These are phyloP conservation scores for Cercospora sp. DNA, from an alignment of 2,329 filamentous ascomycete genomes.

Conservation along the genomic window DNA sequence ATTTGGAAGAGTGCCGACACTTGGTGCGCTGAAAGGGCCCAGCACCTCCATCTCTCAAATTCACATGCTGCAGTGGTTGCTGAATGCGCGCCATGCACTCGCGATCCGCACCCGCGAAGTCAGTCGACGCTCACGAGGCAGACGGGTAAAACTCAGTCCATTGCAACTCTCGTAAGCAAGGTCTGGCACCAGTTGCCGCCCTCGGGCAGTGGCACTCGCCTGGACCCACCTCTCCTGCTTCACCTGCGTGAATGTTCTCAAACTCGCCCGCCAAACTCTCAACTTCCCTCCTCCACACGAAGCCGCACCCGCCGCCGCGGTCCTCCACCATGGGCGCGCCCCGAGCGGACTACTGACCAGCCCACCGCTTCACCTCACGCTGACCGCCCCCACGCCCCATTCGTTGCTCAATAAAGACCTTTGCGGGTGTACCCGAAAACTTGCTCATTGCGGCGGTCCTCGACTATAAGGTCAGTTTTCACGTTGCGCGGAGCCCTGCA, in stretches of 20 bases:
- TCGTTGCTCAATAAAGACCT: conserved; percentile 9
- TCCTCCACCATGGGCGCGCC: not conserved
- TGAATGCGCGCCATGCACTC: not conserved
- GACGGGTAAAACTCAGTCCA: not conserved
- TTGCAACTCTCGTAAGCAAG: conserved; percentile 2
- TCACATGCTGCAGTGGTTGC: not conserved
- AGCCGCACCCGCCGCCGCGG: not conserved
- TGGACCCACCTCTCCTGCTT: conserved; percentile 8
- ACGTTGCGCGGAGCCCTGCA: conserved; percentile 21
- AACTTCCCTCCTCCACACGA: not conserved
- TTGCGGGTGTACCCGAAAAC: conserved; percentile 23
- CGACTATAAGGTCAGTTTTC: conserved; percentile 24
- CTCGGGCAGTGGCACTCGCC: not conserved
- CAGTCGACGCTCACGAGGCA: not conserved
- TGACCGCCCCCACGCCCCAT: not conserved
- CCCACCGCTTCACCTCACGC: not conserved
- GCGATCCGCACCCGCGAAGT: not conserved
- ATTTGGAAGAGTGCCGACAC: not conserved
- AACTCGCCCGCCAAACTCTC: not conserved
- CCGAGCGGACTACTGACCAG: not conserved
- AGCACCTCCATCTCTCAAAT: not conserved
- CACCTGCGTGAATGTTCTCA: conserved; percentile 9
- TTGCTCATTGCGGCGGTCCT: conserved; percentile 27
- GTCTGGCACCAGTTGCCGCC: conserved; percentile 2
- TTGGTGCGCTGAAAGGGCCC: not conserved